Evolutionary conservation across 192 early-diverging fungal genomes (phyloP).

Genomic region (Phycomyces nitens): DNA sequence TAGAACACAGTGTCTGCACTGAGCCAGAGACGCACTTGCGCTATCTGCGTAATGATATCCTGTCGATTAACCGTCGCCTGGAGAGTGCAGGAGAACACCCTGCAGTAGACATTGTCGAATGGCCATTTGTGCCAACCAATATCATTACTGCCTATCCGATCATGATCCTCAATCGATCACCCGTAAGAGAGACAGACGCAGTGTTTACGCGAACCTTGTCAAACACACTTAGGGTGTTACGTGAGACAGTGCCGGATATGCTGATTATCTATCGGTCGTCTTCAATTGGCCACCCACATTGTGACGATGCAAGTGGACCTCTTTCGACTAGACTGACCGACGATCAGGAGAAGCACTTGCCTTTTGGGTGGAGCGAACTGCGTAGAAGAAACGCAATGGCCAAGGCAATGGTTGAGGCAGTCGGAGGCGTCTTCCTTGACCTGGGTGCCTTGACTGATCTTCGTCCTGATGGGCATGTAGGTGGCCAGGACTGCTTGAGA

Average conservation of each 20-base stretch:
- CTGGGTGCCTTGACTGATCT: conserved; percentile 39
- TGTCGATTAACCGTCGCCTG: conserved; percentile 25
- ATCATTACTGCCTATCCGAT: conserved; percentile 35
- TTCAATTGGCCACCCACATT: conserved; percentile 45
- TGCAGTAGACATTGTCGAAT: conserved; percentile 38
- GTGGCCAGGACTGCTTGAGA: conserved; percentile 51
- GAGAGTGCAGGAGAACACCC: conserved; percentile 22
- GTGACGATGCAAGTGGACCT: conserved; percentile 40
- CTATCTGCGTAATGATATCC: conserved; percentile 47
- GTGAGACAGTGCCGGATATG: conserved; percentile 29
- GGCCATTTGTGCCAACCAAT: conserved; percentile 38
- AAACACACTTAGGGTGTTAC: conserved; percentile 33
- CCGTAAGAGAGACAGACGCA: conserved; percentile 35
- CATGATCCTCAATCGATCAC: conserved; percentile 44
- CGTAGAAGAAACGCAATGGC: conserved; percentile 49
- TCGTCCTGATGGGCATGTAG: conserved; percentile 53
- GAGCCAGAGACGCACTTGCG: conserved; percentile 21
- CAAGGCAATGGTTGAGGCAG: conserved; percentile 43
- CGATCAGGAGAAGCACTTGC: conserved; percentile 32
- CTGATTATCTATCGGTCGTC: conserved; percentile 51
- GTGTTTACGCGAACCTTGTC: conserved; percentile 34
- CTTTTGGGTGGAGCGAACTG: conserved; percentile 36
- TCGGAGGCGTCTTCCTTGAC: conserved; percentile 52
- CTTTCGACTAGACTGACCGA: conserved; percentile 28
- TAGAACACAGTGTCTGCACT: conserved; percentile 37